Percentiles rank a stretch among this genome's conserved stretches.
Evolutionary conservation across 495 filamentous ascomycete species (phyloP).

Genomic region (Aspergillus homomorphus): DNA sequence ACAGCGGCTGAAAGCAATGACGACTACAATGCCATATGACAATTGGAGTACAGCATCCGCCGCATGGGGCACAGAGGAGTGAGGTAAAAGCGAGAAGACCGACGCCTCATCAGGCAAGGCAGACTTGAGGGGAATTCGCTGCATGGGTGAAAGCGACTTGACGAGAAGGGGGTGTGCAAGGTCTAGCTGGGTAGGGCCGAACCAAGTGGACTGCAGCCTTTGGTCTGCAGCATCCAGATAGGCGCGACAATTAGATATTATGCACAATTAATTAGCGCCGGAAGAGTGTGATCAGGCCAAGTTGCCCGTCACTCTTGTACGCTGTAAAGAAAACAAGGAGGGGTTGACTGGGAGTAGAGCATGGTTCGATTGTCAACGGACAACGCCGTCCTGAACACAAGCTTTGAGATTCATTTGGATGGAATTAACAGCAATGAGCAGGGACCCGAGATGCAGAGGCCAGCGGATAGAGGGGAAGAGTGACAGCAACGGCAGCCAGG

Average conservation of each 20-base stretch:
- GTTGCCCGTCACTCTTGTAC: constrained; percentile 14
- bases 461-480: constrained; percentile 6
- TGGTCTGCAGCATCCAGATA: constrained; percentile 29
- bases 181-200: constrained; percentile 27
- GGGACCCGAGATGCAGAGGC: not conserved
- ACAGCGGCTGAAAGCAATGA: constrained; percentile 32
- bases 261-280: constrained; percentile 38
- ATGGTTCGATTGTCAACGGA: constrained; percentile 18
- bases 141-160: constrained; percentile 23
- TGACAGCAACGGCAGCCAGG: not conserved
- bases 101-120: constrained; percentile 38
- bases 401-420: not conserved
- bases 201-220: constrained; percentile 33
- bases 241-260: constrained; percentile 19
- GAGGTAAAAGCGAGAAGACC: constrained; percentile 24
- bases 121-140: constrained; percentile 29
- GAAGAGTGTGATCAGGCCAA: constrained; percentile 27
- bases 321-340: constrained; percentile 2
- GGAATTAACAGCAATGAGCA: constrained; percentile 12
- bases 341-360: not conserved
- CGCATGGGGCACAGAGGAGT: constrained; percentile 23
- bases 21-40: constrained; percentile 24
- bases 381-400: constrained; percentile 12
- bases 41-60: constrained; percentile 29
- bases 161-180: constrained; percentile 18